Conservation (phyloP, 768 basidiomycete genomes). For the Rhodotorula kratochvilovae region DNA sequence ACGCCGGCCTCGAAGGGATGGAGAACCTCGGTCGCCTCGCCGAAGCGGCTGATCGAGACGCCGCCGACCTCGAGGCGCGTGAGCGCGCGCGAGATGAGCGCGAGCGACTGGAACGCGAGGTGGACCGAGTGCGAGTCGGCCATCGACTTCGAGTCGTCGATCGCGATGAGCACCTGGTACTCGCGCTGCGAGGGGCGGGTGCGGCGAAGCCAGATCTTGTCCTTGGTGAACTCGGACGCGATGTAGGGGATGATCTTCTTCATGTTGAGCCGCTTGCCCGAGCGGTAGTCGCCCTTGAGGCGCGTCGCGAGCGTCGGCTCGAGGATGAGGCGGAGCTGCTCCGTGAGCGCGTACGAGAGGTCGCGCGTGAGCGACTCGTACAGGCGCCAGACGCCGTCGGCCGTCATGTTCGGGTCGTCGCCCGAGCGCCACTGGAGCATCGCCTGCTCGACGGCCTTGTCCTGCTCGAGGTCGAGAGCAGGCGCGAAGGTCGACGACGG, state of each 20-base stretch:
- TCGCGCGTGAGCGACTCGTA: conserved; percentile 88
- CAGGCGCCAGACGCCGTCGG: conserved; percentile 79
- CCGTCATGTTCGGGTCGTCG: conserved; percentile 57
- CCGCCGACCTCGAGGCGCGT: conserved; percentile 93
- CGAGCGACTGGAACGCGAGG: conserved; percentile 88
- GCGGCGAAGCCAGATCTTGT: conserved; percentile 96
- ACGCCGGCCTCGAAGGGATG: conserved; percentile 79
- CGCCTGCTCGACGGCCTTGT: conserved; percentile 53
- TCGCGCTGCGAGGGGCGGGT: conserved; percentile 89
- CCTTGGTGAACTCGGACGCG: conserved; percentile 97
- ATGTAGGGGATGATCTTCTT: conserved; percentile 97
- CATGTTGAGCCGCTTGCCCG: conserved; percentile 97
- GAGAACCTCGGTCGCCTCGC: conserved; percentile 76
- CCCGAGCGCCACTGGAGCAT: conserved; percentile 60
- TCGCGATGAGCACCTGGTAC: conserved; percentile 87
- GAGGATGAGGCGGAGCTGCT: conserved; percentile 91
- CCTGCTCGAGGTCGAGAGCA: conserved; percentile 41
- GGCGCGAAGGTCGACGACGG: conserved; percentile 47
- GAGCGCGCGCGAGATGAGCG: conserved; percentile 82
- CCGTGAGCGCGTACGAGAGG: conserved; percentile 84
- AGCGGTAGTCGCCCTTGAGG: conserved; percentile 92
- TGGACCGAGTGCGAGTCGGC: conserved; percentile 85
- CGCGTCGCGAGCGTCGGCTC: conserved; percentile 92
- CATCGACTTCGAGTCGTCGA: conserved; percentile 98
- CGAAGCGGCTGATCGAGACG: conserved; percentile 83